These are phyloP conservation scores for Macrophomina tecta DNA, from an alignment of 2,329 filamentous ascomycete species.

Conservation along the genomic window DNA sequence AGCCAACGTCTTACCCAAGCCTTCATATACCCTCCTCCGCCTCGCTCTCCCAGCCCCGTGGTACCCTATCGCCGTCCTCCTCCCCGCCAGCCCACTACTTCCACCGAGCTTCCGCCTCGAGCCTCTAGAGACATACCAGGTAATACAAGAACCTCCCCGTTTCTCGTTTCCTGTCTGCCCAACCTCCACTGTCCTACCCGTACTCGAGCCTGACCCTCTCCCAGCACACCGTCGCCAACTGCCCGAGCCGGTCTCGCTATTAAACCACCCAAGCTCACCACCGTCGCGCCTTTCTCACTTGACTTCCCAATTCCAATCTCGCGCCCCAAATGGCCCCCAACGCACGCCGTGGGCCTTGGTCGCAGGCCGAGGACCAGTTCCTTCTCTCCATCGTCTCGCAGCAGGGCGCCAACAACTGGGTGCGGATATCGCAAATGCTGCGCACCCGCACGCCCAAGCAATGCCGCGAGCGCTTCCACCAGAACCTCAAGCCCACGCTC, in stretches of 20 bases:
- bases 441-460: conserved; percentile 86
- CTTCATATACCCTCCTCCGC: conserved; percentile 28
- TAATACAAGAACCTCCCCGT: conserved; percentile 20
- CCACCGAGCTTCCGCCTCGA: background rate
- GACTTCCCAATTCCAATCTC: background rate
- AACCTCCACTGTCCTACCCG: conserved; percentile 12
- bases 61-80: conserved; percentile 27
- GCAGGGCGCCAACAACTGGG: conserved; percentile 86
- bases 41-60: conserved; percentile 22
- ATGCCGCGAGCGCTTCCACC: conserved; percentile 91
- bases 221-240: background rate
- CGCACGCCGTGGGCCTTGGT: conserved; percentile 79
- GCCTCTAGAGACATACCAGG: conserved; percentile 1
- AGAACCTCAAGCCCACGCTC: conserved; percentile 87
- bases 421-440: conserved; percentile 78
- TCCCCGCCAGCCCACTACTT: conserved; percentile 18
- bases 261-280: conserved; percentile 1
- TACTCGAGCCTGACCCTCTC: conserved; percentile 10
- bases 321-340: conserved; percentile 22
- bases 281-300: background rate
- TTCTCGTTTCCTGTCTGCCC: conserved; percentile 26
- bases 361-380: conserved; percentile 73
- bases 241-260: conserved; percentile 6
- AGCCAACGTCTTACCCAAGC: conserved; percentile 27
- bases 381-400: conserved; percentile 73